These are phyloP conservation scores for Colletotrichum viniferum DNA, from an alignment of 2,329 filamentous ascomycete species.

Conservation along the genomic window DNA sequence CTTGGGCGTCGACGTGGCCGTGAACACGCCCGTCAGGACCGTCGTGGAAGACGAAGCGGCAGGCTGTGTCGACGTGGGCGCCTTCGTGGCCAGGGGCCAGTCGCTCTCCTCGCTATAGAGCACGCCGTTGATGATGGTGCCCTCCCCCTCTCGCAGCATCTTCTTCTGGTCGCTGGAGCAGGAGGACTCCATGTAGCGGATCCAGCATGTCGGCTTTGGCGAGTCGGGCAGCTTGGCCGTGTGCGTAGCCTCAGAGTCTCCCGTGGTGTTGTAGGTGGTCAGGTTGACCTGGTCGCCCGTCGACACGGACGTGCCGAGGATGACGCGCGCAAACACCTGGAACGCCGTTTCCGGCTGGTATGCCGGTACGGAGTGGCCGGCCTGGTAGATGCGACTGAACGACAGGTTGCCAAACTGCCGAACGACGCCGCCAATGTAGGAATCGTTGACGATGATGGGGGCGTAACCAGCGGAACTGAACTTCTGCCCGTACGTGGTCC, in stretches of 20 bases:
- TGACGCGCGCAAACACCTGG: conserved; percentile 64
- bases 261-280: conserved; percentile 59
- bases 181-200: conserved; percentile 54
- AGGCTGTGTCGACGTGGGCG: conserved; percentile 25
- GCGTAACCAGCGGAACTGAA: conserved; percentile 75
- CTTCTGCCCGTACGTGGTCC: conserved; percentile 48
- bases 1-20: conserved; percentile 38
- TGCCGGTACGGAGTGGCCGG: conserved; percentile 66
- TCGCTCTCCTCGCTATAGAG: conserved; percentile 48
- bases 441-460: conserved; percentile 70
- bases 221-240: conserved; percentile 55
- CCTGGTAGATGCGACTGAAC: conserved; percentile 70
- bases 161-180: conserved; percentile 57
- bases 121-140: conserved; percentile 65
- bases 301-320: conserved; percentile 59
- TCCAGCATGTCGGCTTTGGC: conserved; percentile 62
- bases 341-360: conserved; percentile 66
- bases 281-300: conserved; percentile 59
- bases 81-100: conserved; percentile 40
- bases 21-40: conserved; percentile 36
- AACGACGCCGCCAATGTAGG: conserved; percentile 73
- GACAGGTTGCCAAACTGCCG: conserved; percentile 78
- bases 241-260: conserved; percentile 60
- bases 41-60: conserved; percentile 24
- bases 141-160: conserved; percentile 52